These are phyloP conservation scores for Flaveria brownii DNA, from an alignment of 129 eudicot genomes.

Conservation along the genomic window DNA sequence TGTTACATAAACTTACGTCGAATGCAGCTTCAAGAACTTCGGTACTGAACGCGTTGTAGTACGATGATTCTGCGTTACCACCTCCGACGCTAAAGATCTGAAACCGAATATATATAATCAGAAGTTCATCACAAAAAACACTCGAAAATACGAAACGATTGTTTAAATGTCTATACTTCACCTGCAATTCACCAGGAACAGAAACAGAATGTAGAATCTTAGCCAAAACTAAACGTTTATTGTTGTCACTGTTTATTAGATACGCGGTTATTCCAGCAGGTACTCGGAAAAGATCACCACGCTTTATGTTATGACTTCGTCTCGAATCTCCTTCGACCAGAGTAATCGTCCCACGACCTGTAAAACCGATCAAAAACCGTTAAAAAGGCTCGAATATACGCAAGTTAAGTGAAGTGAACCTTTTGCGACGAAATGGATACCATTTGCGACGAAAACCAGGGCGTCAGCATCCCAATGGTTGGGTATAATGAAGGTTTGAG, in stretches of 20 bases:
- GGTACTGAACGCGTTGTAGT: slow-evolving; percentile 53
- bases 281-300: slow-evolving; percentile 58
- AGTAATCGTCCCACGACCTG: slow-evolving; percentile 65
- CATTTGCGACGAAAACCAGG: slow-evolving; percentile 56
- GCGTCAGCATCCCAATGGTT: slow-evolving; percentile 69
- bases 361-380: not conserved
- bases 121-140: too few species aligned
- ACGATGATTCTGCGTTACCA: slow-evolving; percentile 63
- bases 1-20: slow-evolving; percentile 35
- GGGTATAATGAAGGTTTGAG: slow-evolving; percentile 68
- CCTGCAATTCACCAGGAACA: slow-evolving; percentile 53
- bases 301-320: slow-evolving; percentile 53
- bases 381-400: not conserved
- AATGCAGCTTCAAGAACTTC: slow-evolving; percentile 73
- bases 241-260: slow-evolving; percentile 53
- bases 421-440: slow-evolving; percentile 24
- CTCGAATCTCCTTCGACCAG: slow-evolving; percentile 36
- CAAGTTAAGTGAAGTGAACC: not conserved
- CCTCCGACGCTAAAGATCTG: slow-evolving; percentile 65
- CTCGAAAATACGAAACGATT: too few species aligned
- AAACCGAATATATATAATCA: too few species aligned
- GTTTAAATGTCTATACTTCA: too few species aligned
- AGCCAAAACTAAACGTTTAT: slow-evolving; percentile 53
- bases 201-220: slow-evolving; percentile 54
- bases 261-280: slow-evolving; percentile 58